Conservation (phyloP, 2,329 filamentous ascomycete species). For the Coniochaeta sp. region DNA sequence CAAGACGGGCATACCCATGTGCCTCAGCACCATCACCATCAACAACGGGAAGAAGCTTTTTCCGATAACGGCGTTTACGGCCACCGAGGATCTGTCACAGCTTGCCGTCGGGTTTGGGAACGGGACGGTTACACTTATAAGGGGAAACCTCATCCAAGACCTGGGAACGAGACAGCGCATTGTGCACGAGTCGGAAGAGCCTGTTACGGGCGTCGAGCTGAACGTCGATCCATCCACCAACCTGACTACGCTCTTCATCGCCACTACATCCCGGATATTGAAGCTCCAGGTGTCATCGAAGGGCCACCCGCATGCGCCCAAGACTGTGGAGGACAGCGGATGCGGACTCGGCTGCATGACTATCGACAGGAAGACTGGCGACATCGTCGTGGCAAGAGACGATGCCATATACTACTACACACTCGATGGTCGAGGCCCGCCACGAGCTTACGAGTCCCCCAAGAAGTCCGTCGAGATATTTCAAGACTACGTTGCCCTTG, state of each 20-base stretch:
- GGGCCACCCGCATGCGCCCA: slow-evolving; percentile 82
- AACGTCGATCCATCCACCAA: slow-evolving; percentile 40
- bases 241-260: slow-evolving; percentile 78
- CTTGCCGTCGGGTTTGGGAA: slow-evolving; percentile 94
- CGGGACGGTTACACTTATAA: slow-evolving; percentile 85
- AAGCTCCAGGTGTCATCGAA: slow-evolving; percentile 81
- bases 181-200: slow-evolving; percentile 94
- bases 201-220: slow-evolving; percentile 85
- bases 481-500: slow-evolving; percentile 78
- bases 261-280: slow-evolving; percentile 81
- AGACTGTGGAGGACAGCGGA: slow-evolving; percentile 81
- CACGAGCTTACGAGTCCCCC: slow-evolving; percentile 83
- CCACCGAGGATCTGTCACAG: slow-evolving; percentile 82
- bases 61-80: slow-evolving; percentile 81
- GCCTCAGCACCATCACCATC: slow-evolving; percentile 76
- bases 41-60: slow-evolving; percentile 90
- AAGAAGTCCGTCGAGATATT: slow-evolving; percentile 78
- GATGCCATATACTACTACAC: slow-evolving; percentile 96
- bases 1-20: slow-evolving; percentile 84
- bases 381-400: slow-evolving; percentile 86
- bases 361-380: slow-evolving; percentile 68
- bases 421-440: slow-evolving; percentile 74
- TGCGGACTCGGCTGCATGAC: slow-evolving; percentile 94
- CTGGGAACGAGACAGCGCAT: slow-evolving; percentile 89
- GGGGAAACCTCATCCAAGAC: slow-evolving; percentile 92